Evolutionary conservation across 73 alveolate genomes (phyloP).

Genomic region (Paramecium pentaurelia): DNA sequence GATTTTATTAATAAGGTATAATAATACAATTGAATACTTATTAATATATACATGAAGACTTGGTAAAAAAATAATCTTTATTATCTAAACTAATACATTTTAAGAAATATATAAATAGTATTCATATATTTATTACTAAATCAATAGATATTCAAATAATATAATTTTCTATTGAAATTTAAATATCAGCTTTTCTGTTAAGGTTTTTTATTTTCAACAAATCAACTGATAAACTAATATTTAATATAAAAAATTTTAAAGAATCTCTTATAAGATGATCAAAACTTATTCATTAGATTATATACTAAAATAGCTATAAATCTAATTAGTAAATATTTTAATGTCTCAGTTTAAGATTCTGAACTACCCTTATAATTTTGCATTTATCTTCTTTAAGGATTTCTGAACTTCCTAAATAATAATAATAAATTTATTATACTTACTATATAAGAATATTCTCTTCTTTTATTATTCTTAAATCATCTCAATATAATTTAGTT

Average conservation of each 20-base stretch:
- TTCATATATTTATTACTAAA: neutral
- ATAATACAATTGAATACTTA: too few relatives aligned
- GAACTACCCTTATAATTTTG: neutral
- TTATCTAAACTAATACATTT: too few relatives aligned
- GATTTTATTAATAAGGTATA: too few relatives aligned
- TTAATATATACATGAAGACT: too few relatives aligned
- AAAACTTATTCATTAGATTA: neutral
- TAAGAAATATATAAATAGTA: neutral
- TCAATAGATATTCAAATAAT: neutral
- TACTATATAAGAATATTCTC: neutral
- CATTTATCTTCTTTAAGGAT: neutral
- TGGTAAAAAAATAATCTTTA: neutral
- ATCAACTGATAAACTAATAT: slow-evolving; percentile 14
- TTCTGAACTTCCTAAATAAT: neutral
- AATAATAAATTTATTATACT: too few relatives aligned
- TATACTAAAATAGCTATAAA: too few relatives aligned
- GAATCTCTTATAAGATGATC: neutral
- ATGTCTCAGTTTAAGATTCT: neutral
- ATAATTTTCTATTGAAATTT: neutral
- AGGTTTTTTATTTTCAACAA: neutral
- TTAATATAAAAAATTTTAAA: too few relatives aligned
- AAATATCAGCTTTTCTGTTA: neutral
- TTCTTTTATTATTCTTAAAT: too few relatives aligned
- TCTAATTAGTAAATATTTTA: neutral
- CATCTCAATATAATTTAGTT: neutral